Conservation (phyloP, 2,329 filamentous ascomycete species). For the Periconia macrospinosa region DNA sequence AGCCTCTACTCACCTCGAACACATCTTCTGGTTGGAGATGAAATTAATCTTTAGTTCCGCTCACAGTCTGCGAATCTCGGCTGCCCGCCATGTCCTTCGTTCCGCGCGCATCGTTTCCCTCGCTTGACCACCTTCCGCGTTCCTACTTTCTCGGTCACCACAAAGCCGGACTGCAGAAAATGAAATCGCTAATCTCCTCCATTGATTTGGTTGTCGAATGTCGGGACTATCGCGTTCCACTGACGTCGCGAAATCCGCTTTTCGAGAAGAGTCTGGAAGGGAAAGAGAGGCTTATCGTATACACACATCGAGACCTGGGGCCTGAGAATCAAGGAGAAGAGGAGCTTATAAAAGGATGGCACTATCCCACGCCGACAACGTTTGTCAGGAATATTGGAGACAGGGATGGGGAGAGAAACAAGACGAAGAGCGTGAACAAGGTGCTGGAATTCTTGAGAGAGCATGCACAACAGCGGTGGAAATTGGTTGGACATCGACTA, state of each 20-base stretch:
- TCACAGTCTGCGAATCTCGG: neutral
- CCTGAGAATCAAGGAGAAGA: conserved; percentile 44
- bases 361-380: conserved; percentile 54
- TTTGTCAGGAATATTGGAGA: conserved; percentile 50
- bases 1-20: neutral
- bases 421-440: conserved; percentile 25
- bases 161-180: conserved; percentile 75
- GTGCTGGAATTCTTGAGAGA: conserved; percentile 56
- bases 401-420: conserved; percentile 25
- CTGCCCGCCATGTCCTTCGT: conserved; percentile 52
- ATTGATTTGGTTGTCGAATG: conserved; percentile 93
- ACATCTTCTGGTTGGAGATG: neutral
- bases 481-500: conserved; percentile 78
- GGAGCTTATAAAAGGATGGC: conserved; percentile 57
- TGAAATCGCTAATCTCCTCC: conserved; percentile 76
- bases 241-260: conserved; percentile 86
- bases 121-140: conserved; percentile 74
- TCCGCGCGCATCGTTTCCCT: conserved; percentile 72
- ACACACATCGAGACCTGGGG: conserved; percentile 76
- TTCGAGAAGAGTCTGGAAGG: conserved; percentile 78
- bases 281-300: conserved; percentile 77
- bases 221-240: conserved; percentile 86
- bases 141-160: conserved; percentile 97
- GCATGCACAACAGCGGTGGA: conserved; percentile 55
- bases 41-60: neutral